Evolutionary conservation across 2,329 filamentous ascomycete species (phyloP).

Genomic region (Trichoderma koningiopsis): DNA sequence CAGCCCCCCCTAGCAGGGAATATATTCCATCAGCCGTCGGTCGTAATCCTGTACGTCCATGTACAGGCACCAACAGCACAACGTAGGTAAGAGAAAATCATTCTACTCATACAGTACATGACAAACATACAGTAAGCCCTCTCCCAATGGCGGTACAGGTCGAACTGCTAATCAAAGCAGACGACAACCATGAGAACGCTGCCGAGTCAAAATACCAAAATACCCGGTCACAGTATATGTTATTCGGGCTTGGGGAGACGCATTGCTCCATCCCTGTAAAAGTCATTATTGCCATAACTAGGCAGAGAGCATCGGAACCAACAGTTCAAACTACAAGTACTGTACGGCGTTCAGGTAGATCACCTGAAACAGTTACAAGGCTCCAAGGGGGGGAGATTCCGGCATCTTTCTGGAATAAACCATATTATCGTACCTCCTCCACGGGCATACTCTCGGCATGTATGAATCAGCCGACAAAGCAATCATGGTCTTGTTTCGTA

Average conservation of each 20-base stretch:
- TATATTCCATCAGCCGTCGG: constrained; percentile 3
- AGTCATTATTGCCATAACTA: background rate
- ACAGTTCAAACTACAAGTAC: background rate
- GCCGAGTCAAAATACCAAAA: background rate
- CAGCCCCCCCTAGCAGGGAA: constrained; percentile 4
- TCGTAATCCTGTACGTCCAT: background rate
- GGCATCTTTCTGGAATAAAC: background rate
- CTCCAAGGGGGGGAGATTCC: background rate
- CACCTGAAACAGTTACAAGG: constrained; percentile 13
- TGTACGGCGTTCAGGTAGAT: background rate
- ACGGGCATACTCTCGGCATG: constrained; percentile 22
- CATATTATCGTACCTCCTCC: constrained; percentile 11
- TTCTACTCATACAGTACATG: background rate
- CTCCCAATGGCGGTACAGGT: background rate
- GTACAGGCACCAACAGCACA: background rate
- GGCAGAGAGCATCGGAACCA: background rate
- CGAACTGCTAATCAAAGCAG: background rate
- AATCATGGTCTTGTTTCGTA: background rate
- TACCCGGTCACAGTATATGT: background rate
- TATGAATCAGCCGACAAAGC: constrained; percentile 19
- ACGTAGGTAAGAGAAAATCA: background rate
- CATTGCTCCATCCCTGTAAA: background rate
- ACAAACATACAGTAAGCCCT: background rate
- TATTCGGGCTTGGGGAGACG: background rate
- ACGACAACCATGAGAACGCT: background rate